A percentile compares a stretch with the other conserved stretches of the same genome.
These are phyloP conservation scores for Patellifolia procumbens DNA, from an alignment of 179 eudicot genomes.

Conservation along the genomic window DNA sequence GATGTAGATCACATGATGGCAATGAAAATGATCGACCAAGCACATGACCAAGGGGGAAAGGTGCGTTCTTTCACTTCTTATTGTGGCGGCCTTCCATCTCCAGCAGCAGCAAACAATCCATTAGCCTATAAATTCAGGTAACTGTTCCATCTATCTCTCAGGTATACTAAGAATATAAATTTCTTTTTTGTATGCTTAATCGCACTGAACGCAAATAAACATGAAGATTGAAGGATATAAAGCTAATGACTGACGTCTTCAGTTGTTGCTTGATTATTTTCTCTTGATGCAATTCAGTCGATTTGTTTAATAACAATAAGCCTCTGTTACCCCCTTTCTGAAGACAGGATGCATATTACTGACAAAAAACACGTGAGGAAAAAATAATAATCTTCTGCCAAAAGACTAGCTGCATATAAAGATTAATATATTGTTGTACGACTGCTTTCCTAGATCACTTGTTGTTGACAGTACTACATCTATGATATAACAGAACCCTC, in stretches of 20 bases:
- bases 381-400: not conserved
- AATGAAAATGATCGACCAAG: constrained; percentile 91
- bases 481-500: no score
- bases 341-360: not conserved
- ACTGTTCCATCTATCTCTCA: constrained; percentile 6
- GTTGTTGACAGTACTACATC: no score
- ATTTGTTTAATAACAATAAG: not conserved
- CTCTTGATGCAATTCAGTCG: not conserved
- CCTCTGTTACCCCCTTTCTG: not conserved
- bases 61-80: constrained; percentile 80
- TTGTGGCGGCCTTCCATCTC: constrained; percentile 98
- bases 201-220: not conserved
- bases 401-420: no score
- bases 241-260: not conserved
- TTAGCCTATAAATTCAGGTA: constrained; percentile 97
- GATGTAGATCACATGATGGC: constrained; percentile 98
- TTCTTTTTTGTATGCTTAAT: not conserved
- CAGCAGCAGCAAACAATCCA: constrained; percentile 93
- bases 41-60: constrained; percentile 68
- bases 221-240: not conserved
- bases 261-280: not conserved
- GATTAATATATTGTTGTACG: no score
- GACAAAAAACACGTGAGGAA: not conserved
- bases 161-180: not conserved
- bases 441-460: no score